Base-by-base conservation (phyloP, 2,329 filamentous ascomycete species). In the Sarocladium brachiariae region DNA sequence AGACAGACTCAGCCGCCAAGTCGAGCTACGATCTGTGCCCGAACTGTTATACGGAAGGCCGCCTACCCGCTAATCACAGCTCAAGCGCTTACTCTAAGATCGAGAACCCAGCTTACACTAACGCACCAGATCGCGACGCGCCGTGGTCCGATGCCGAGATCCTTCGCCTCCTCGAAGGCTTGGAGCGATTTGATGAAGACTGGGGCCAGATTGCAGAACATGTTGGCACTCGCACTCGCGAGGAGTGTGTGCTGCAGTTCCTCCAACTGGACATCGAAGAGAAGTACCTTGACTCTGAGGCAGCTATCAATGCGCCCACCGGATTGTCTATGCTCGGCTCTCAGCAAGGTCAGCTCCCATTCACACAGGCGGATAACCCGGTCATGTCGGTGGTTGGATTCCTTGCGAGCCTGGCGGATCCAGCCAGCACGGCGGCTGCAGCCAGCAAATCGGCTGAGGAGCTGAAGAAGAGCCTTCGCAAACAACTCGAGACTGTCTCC, bases 201-300 rank as follows among this genome's bases (percentile, higher is more conserved):
- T 99, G 93, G 93, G 86, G 87, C 52, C 83, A 89, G 60, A 91
- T 99, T 57, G 85, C 95, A 1, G 89, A 92, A 55, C 88, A 96
- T 62, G 93, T 99, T 38, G 87, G 87, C 46, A 95, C 89, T 2
- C 84, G 92, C 53, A 96, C 90, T 2, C 80, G 89, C 50, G 95
- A 99, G 67, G 92, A 99, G 70, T 99, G 93, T 65, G 92, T 97
- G 14, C 78, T 97, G 59, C 93, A 96, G 65, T 99, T 99, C 73
- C 69, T 99, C 56, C 90, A 96, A 63, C 76, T 99, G 31, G 92
- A 96, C 58, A 99, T 99, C 55, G 93, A 97, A 66, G 92, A 96
- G 72, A 95, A 95, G 66, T 99, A 96, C 63, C 75, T 96, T 9
- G 91, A 97, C 60, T 83, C 89, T 7, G 84, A 92, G 60, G 59